Conservation (phyloP, 106 monocot genomes). For the Posidonia australis region DNA sequence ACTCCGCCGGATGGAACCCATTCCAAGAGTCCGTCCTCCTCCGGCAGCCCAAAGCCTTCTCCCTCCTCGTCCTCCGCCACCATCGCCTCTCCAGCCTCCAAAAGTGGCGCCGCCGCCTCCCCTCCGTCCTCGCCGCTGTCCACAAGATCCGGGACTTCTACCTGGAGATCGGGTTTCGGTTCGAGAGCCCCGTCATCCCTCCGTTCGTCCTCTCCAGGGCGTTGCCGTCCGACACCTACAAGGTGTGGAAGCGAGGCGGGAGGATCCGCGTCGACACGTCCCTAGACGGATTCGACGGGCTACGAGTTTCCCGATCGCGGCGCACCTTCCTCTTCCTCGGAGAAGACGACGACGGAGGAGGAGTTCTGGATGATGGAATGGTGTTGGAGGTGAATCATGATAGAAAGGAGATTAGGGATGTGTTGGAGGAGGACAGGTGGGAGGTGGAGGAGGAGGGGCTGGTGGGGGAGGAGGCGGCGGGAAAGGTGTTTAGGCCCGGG, state of each 20-base stretch:
- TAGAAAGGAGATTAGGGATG: slow-evolving; percentile 37
- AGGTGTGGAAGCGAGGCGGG: slow-evolving; percentile 53
- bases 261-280: slow-evolving; percentile 62
- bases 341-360: slow-evolving; percentile 4
- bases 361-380: not conserved
- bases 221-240: slow-evolving; percentile 65
- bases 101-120: slow-evolving; percentile 68
- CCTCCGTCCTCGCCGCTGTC: slow-evolving; percentile 35
- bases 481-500: slow-evolving; percentile 57
- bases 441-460: slow-evolving; percentile 22
- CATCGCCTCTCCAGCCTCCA: slow-evolving; percentile 48
- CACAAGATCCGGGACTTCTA: slow-evolving; percentile 46
- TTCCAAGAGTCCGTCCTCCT: slow-evolving; percentile 55
- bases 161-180: slow-evolving; percentile 54
- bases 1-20: slow-evolving; percentile 70
- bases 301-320: slow-evolving; percentile 31
- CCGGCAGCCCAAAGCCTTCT: slow-evolving; percentile 22
- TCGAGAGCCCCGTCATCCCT: slow-evolving; percentile 65
- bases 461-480: slow-evolving; percentile 26
- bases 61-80: slow-evolving; percentile 47
- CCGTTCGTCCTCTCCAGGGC: slow-evolving; percentile 41
- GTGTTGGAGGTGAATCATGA: slow-evolving; percentile 51
- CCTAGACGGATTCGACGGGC: slow-evolving; percentile 55
- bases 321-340: slow-evolving; percentile 52
- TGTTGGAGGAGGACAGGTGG: slow-evolving; percentile 29